These are phyloP conservation scores for Ophiostoma fasciatum DNA, from an alignment of 2,329 filamentous ascomycete genomes.

Conservation along the genomic window DNA sequence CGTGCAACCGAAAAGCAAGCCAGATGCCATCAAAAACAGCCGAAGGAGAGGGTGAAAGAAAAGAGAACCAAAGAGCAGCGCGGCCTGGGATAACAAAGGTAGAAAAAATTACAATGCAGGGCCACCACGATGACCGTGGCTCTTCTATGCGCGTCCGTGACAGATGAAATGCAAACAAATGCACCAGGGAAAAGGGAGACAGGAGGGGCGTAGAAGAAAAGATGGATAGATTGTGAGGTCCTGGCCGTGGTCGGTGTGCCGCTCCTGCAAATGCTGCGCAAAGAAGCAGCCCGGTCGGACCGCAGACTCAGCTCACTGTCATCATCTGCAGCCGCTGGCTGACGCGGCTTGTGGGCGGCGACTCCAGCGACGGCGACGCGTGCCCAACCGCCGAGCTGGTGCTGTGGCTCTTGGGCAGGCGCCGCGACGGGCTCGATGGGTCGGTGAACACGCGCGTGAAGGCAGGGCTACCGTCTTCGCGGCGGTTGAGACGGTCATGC, in stretches of 20 bases:
- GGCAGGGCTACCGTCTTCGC: slow-evolving; percentile 45
- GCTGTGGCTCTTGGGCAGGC: slow-evolving; percentile 36
- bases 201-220: neutral
- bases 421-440: slow-evolving; percentile 39
- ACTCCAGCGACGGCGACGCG: slow-evolving; percentile 30
- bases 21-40: slow-evolving; percentile 7
- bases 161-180: slow-evolving; percentile 3
- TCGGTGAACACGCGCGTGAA: slow-evolving; percentile 54
- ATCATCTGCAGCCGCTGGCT: slow-evolving; percentile 47
- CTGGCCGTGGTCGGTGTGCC: too few species aligned
- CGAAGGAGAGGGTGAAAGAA: slow-evolving; percentile 1
- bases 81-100: neutral
- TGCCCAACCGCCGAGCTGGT: slow-evolving; percentile 34
- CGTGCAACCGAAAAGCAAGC: slow-evolving; percentile 2
- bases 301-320: slow-evolving; percentile 47
- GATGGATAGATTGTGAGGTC: neutral
- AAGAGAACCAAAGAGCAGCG: neutral
- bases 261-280: neutral
- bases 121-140: neutral
- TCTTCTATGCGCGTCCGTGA: slow-evolving; percentile 9
- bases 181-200: neutral
- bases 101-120: slow-evolving; percentile 5
- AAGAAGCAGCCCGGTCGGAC: too few species aligned
- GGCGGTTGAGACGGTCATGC: slow-evolving; percentile 24
- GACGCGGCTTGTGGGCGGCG: slow-evolving; percentile 35